Evolutionary conservation across 495 filamentous ascomycete genomes (phyloP).

Genomic region (Penicillium robsamsonii): DNA sequence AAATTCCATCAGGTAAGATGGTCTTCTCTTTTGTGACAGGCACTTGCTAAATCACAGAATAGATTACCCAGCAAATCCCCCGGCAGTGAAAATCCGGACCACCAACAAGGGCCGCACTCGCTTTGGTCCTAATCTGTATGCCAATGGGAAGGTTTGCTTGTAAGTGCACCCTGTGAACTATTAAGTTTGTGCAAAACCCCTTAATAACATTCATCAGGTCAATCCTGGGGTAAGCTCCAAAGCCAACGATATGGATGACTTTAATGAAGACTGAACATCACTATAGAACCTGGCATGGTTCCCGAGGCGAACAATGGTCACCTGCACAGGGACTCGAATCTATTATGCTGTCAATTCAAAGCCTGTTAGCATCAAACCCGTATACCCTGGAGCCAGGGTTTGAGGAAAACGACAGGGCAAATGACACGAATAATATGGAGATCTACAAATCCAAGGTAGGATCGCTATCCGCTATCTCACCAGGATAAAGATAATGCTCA

Average conservation of each 20-base stretch:
- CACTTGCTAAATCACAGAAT: constrained; percentile 6
- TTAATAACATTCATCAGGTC: constrained; percentile 53
- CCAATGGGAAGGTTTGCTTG: constrained; percentile 88
- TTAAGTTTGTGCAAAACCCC: constrained; percentile 8
- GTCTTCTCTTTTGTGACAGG: neutral
- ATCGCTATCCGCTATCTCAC: neutral
- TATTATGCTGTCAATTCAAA: constrained; percentile 92
- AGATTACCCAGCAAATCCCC: constrained; percentile 89
- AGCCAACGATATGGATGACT: neutral
- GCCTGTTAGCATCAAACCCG: constrained; percentile 88
- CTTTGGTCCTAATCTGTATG: constrained; percentile 97
- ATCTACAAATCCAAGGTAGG: constrained; percentile 83
- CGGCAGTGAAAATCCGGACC: constrained; percentile 69
- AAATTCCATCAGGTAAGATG: constrained; percentile 33
- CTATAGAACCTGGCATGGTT: constrained; percentile 87
- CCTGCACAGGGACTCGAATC: constrained; percentile 94
- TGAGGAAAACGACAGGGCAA: constrained; percentile 63
- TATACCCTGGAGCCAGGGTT: constrained; percentile 97
- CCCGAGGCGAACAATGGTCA: constrained; percentile 90
- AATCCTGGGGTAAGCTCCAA: constrained; percentile 71
- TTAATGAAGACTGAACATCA: neutral
- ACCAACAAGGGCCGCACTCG: constrained; percentile 84
- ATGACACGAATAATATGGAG: constrained; percentile 72
- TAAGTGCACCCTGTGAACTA: constrained; percentile 35
- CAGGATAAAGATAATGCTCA: neutral